phyloP scores from a whole-genome alignment of 2,329 filamentous ascomycete genomes.

The Claviceps digitariae region DNA sequence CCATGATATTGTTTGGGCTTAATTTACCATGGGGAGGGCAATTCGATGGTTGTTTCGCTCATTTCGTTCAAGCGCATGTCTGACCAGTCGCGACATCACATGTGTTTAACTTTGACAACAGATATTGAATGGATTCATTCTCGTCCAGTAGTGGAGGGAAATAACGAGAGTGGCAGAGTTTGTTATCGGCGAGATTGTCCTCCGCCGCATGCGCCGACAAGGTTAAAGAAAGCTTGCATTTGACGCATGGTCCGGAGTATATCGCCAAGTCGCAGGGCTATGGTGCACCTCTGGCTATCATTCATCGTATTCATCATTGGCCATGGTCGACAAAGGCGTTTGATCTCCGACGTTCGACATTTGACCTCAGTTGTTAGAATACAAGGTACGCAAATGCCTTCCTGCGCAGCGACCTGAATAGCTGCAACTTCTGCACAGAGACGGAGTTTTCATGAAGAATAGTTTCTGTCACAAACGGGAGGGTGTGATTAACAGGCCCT shows the following conservation, averaged over 20 bases:
- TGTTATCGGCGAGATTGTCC: background rate
- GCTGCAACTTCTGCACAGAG: background rate
- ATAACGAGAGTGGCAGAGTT: background rate
- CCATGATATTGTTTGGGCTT: too few relatives aligned
- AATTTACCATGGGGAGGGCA: too few relatives aligned
- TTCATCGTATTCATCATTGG: background rate
- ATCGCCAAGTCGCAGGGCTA: background rate
- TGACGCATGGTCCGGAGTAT: background rate
- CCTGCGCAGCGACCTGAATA: background rate
- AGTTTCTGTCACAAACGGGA: too few relatives aligned
- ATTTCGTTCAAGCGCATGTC: background rate
- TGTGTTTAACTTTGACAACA: background rate
- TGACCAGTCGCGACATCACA: background rate
- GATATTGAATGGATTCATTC: background rate
- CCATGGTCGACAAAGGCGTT: background rate
- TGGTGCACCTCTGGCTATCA: background rate
- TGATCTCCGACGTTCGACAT: constrained; percentile 1
- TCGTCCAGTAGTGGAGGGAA: background rate
- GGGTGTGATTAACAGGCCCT: too few relatives aligned
- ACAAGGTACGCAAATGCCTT: background rate
- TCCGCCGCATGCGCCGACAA: background rate
- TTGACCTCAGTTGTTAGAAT: background rate
- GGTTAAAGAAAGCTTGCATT: background rate
- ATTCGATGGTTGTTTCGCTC: constrained; percentile 10
- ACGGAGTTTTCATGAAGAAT: background rate